Evolutionary conservation across 108 stramenopile genomes (phyloP).

Genomic region (Cyclotella kingstonii): DNA sequence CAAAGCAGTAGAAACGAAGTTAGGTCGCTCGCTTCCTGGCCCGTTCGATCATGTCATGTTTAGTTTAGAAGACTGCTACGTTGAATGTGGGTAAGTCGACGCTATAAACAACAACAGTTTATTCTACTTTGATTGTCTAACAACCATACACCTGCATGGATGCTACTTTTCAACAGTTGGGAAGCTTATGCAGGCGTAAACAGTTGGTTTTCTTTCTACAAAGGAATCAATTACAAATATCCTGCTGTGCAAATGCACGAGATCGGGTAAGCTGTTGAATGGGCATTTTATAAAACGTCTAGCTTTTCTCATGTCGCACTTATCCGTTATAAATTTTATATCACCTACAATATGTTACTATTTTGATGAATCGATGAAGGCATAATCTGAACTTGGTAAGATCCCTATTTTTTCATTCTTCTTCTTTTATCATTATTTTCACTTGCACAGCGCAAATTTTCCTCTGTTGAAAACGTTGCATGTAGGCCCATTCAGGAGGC

Average conservation of each 20-base stretch:
- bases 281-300: not conserved
- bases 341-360: not conserved
- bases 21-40: constrained; percentile 22
- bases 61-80: constrained; percentile 24
- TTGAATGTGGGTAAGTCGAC: not conserved
- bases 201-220: constrained; percentile 15
- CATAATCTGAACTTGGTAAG: constrained; percentile 7
- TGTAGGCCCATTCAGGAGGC: constrained; percentile 33
- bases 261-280: constrained; percentile 13
- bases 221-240: constrained; percentile 21
- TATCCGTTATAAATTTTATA: not conserved
- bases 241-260: constrained; percentile 20
- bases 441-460: not conserved
- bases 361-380: not conserved
- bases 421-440: not conserved
- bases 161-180: not conserved
- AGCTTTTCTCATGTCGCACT: not conserved
- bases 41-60: constrained; percentile 38
- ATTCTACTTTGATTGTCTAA: not conserved
- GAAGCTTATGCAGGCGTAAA: constrained; percentile 24
- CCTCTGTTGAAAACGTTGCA: no score
- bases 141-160: not conserved
- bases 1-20: constrained; percentile 13
- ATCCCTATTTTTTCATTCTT: not conserved
- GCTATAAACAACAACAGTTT: not conserved